These are phyloP conservation scores for Panellus pusillus DNA, from an alignment of 768 basidiomycete species.

Conservation along the genomic window DNA sequence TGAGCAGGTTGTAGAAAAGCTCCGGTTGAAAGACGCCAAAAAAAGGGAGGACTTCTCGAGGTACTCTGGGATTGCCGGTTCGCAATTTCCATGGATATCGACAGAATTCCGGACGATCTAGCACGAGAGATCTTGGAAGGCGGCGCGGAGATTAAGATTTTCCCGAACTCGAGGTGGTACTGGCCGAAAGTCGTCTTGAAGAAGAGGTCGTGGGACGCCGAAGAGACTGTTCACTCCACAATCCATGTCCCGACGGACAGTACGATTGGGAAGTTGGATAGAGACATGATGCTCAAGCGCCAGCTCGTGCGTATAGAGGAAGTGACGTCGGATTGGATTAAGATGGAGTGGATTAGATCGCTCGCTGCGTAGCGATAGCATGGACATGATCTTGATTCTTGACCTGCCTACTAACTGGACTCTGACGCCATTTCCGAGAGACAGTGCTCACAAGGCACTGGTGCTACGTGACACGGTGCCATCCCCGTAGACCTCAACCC, in stretches of 20 bases:
- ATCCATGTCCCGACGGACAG: neutral
- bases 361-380: constrained; percentile 27
- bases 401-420: too few species aligned
- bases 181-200: constrained; percentile 45
- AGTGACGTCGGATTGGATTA: constrained; percentile 41
- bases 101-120: constrained; percentile 41
- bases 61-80: constrained; percentile 71
- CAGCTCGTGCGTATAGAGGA: neutral
- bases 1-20: constrained; percentile 11
- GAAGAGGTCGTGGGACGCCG: neutral
- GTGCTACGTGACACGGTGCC: neutral
- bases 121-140: constrained; percentile 26
- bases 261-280: constrained; percentile 2
- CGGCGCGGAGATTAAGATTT: constrained; percentile 31
- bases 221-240: constrained; percentile 6
- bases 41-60: constrained; percentile 26
- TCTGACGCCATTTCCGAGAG: too few species aligned
- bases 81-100: constrained; percentile 46
- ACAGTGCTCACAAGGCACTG: too few species aligned
- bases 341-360: constrained; percentile 40
- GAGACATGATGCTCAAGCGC: constrained; percentile 2
- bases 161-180: constrained; percentile 44
- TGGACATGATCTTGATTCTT: too few species aligned
- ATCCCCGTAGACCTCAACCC: constrained; percentile 6
- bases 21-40: constrained; percentile 3